phyloP scores from a whole-genome alignment of 1,284 basidiomycete species.

The Cutaneotrichosporon daszewskae region DNA sequence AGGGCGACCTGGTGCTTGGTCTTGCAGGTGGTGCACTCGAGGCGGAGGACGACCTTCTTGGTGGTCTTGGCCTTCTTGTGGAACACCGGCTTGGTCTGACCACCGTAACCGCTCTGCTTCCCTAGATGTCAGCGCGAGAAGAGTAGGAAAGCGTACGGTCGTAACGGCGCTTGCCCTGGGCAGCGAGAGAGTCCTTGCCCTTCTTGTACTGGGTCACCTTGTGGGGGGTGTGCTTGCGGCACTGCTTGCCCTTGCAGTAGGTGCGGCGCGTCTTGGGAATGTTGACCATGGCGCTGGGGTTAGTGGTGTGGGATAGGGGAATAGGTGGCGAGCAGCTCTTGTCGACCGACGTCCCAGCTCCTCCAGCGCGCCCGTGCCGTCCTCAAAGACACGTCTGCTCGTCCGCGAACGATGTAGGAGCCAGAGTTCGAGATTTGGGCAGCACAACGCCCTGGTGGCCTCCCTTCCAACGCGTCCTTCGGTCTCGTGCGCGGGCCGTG shows the following conservation, averaged over 20 bases:
- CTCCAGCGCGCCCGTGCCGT: too few relatives aligned
- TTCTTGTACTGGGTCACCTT: conserved; percentile 98
- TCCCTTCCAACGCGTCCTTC: too few relatives aligned
- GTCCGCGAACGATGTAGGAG: neutral
- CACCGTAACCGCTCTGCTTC: conserved; percentile 99
- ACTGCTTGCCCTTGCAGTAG: conserved; percentile 95
- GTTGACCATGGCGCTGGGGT: too few relatives aligned
- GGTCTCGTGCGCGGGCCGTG: too few relatives aligned
- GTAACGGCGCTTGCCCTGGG: conserved; percentile 99
- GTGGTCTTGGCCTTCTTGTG: conserved; percentile 69
- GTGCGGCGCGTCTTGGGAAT: conserved; percentile 45
- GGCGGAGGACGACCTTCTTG: conserved; percentile 97
- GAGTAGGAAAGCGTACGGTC: conserved; percentile 57
- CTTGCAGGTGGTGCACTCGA: conserved; percentile 98
- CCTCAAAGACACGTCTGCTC: too few relatives aligned
- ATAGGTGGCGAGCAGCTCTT: too few relatives aligned
- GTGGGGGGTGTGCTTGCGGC: conserved; percentile 99
- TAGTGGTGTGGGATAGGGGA: too few relatives aligned
- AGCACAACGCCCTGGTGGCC: too few relatives aligned
- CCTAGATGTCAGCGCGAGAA: conserved; percentile 20
- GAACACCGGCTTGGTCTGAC: conserved; percentile 99
- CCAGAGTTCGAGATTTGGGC: neutral
- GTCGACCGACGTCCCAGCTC: too few relatives aligned
- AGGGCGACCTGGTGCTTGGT: conserved; percentile 94
- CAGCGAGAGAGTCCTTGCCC: conserved; percentile 92